Conservation (phyloP, 139 green algal genomes). For the Eudorina sp. region DNA sequence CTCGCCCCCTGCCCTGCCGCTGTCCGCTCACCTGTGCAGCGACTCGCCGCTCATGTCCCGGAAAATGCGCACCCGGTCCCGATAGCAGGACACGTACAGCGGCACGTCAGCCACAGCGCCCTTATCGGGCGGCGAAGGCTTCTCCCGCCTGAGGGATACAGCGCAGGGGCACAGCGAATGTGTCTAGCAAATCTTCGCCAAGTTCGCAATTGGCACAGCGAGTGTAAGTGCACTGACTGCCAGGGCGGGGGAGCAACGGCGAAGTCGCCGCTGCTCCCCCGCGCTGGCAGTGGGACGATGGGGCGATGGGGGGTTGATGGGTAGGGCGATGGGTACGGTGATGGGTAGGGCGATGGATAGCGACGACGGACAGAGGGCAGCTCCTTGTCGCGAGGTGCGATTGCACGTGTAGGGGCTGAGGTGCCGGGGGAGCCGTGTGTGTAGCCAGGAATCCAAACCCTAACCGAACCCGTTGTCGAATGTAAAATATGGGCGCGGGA, state of each 20-base stretch:
- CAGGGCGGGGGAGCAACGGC: too few relatives aligned
- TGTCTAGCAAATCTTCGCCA: not conserved
- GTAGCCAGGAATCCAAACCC: not conserved
- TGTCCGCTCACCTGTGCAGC: slow-evolving; percentile 78
- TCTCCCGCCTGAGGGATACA: slow-evolving; percentile 60
- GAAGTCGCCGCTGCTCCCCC: too few relatives aligned
- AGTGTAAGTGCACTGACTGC: too few relatives aligned
- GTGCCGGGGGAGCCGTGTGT: too few relatives aligned
- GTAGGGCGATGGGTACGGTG: not conserved
- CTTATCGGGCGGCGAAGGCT: slow-evolving; percentile 69
- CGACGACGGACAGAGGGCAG: too few relatives aligned
- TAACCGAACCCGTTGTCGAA: too few relatives aligned
- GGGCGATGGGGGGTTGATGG: not conserved
- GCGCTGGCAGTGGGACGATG: not conserved
- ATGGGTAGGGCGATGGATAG: too few relatives aligned
- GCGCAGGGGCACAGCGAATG: not conserved
- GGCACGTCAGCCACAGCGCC: slow-evolving; percentile 79
- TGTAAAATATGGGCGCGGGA: too few relatives aligned
- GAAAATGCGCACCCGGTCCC: slow-evolving; percentile 80
- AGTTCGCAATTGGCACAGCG: not conserved
- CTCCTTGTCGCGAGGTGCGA: too few relatives aligned
- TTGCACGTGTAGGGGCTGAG: too few relatives aligned
- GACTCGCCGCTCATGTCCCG: slow-evolving; percentile 87
- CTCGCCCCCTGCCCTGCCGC: too few relatives aligned
- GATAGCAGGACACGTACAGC: slow-evolving; percentile 81